Base-by-base conservation (phyloP, 75 land plant species). In the Selaginella moellendorffii region DNA sequence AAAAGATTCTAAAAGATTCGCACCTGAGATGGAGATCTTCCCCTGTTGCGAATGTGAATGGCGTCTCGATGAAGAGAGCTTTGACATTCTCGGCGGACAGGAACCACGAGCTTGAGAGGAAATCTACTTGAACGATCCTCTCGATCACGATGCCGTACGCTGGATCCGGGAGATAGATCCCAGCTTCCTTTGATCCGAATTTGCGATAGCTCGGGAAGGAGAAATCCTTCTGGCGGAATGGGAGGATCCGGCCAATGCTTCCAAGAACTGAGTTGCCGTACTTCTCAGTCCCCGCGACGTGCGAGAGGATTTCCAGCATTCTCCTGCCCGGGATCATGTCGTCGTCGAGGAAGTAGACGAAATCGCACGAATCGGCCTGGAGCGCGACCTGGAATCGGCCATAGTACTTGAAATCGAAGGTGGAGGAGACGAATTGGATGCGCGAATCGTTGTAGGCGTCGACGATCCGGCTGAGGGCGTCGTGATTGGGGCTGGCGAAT, bases 11-110 rank as follows among this genome's bases (percentile, higher is more conserved):
- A 51, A 30, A 0, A 5, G 24, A 52, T 2, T 1, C 18, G 8
- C 22, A 95, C 99, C 99, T 89, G 30, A 95, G 76, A 66, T 95
- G 99, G 26, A 95, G 80, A 74, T 95, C 99, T 76, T 95, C 99
- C 0, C 99, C 96, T 0, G 99, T 95, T 63, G 61, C 68, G 63
- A 90, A 89, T 0, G 99, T 95, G 79, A 81, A 79, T 8, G 99
- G 99, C 0, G 79, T 74, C 69, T 89, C 96, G 8, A 81, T 77
- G 63, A 95, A 90, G 18, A 95, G 76, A 0, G 96, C 77, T 68
- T 84, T 86, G 53, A 95, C 79, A 14, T 88, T 87, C 53, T 89
- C 90, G 0, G 96, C 66, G 27, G 96, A 82, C 20, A 95, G 73
- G 65, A 95, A 95, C 99, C 99, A 95, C 2, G 96, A 89, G 69